Base-by-base conservation (phyloP, 257 asterid genomes). In the Solanum lycopersicoides region DNA sequence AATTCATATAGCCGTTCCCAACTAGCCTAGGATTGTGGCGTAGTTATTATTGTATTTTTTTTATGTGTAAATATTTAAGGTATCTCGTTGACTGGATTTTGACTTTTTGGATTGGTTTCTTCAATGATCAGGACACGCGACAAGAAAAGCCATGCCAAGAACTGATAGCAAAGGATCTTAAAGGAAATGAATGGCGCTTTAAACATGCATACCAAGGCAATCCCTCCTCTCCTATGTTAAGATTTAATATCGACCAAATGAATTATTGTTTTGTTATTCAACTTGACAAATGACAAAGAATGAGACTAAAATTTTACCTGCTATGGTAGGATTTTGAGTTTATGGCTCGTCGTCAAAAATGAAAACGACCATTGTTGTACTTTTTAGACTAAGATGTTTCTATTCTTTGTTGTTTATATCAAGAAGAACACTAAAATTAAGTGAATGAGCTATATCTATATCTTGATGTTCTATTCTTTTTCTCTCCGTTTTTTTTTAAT, bases 171-270 rank as follows among this genome's bases (percentile, higher is more conserved):
- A 93, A 85, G 88, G 98, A 95, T 91, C 92, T 95, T 39, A 93
- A 90, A 72, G 98, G 95, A 53, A 89, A 37, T 50, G 93, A 93
- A 84, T 95, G 98, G 98, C 91, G 82, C 72, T 94, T 95, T 91
- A 94, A 93, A 90, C 98, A 95, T 91, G 92, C 92, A 83, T 93
- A 91, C 89, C 90, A 95, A 92, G 98, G 98, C 93, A 76, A 79
- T 47, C 41, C 72, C 35, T 79, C 80, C 32, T 79, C 80, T 86
- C 87, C 37, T 44, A 44, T 77, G 39, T 77, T 77, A 25, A 14
- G 83, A 77, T 77, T 77, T 39, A 77, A 44, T 44, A 44, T 77
- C 32, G 14, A 42, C n/a, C 1, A 12, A n/a, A 1, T 77, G n/a
- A 14, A 42, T 42, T 77, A 74, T 0, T 74, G 82, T 37, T 74